Evolutionary conservation across 1,284 basidiomycete species (phyloP).

Genomic region (Ceratobasidium sp.): DNA sequence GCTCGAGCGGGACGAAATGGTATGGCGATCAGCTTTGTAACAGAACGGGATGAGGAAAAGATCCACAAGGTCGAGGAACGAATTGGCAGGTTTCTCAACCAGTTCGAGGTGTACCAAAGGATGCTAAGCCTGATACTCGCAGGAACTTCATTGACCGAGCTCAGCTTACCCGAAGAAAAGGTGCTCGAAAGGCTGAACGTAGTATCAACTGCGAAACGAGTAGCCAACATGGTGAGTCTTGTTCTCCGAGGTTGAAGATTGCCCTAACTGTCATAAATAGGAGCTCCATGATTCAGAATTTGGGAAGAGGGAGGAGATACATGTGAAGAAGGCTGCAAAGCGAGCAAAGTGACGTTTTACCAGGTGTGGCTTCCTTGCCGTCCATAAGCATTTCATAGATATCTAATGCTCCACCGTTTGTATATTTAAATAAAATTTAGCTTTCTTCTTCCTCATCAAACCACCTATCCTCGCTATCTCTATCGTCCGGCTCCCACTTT

Average conservation of each 20-base stretch:
- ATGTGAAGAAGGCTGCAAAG: slow-evolving; percentile 64
- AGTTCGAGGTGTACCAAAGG: background rate
- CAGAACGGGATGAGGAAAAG: slow-evolving; percentile 86
- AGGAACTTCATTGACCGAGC: slow-evolving; percentile 78
- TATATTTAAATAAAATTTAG: background rate
- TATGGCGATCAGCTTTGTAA: slow-evolving; percentile 91
- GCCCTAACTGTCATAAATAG: slow-evolving; percentile 54
- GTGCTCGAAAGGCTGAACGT: slow-evolving; percentile 87
- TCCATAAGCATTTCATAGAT: background rate
- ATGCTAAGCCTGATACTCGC: slow-evolving; percentile 17
- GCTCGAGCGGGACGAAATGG: slow-evolving; percentile 92
- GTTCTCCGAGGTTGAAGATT: background rate
- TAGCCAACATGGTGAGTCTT: slow-evolving; percentile 85
- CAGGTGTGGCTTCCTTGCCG: background rate
- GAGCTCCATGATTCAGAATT: slow-evolving; percentile 91
- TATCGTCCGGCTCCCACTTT: slow-evolving; percentile 64
- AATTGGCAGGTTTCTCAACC: slow-evolving; percentile 66
- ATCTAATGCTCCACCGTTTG: background rate
- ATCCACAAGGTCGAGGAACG: slow-evolving; percentile 85
- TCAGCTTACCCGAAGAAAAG: slow-evolving; percentile 77
- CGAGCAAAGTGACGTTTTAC: slow-evolving; percentile 19
- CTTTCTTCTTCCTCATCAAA: slow-evolving; percentile 71
- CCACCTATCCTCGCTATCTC: slow-evolving; percentile 73
- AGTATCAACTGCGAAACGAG: slow-evolving; percentile 89
- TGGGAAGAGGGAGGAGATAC: slow-evolving; percentile 84